Percentiles rank a stretch among this genome's conserved stretches.
Conservation (phyloP, 2,329 filamentous ascomycete genomes). For the Trichoderma sp. region DNA sequence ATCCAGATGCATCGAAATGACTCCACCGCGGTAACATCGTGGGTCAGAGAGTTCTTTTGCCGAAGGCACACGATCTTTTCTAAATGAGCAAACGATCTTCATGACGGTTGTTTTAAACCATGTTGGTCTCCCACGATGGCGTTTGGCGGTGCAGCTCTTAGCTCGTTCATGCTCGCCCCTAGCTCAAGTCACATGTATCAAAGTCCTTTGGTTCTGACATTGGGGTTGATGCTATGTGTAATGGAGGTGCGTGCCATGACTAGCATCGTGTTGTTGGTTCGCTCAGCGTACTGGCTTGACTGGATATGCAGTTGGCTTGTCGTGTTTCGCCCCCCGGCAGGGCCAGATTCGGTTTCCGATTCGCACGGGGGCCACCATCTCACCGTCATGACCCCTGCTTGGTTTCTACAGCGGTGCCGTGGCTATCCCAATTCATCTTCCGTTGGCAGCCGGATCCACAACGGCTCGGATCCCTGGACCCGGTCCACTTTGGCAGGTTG, state of each 20-base stretch:
- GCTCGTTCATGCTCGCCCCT: neutral
- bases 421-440: neutral
- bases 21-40: neutral
- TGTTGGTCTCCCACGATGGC: neutral
- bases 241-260: neutral
- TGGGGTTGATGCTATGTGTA: neutral
- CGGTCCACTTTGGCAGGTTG: neutral
- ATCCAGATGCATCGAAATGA: neutral
- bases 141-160: neutral
- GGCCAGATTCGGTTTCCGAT: neutral
- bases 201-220: neutral
- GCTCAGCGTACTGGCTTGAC: neutral
- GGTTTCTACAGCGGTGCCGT: neutral
- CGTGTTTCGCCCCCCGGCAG: neutral
- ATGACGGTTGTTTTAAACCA: neutral
- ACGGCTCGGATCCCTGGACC: neutral
- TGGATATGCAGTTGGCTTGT: neutral
- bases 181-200: neutral
- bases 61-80: neutral
- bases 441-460: neutral
- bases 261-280: neutral
- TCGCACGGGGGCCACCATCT: neutral
- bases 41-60: neutral
- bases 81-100: neutral
- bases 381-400: neutral